phyloP scores from a whole-genome alignment of 2,329 filamentous ascomycete genomes.

The Taxawa tesnikishii region DNA sequence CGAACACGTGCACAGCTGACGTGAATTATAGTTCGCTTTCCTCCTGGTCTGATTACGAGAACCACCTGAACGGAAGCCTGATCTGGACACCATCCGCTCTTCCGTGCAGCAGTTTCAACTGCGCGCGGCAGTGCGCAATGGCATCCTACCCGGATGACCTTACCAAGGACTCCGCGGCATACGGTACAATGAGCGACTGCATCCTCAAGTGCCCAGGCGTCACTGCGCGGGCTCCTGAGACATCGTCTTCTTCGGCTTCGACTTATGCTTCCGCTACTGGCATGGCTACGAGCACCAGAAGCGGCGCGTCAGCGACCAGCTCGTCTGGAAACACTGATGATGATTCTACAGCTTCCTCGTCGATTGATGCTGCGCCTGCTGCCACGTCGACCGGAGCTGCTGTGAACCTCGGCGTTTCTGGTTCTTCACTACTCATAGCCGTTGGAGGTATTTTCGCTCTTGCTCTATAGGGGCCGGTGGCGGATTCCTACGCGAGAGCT shows the following conservation, averaged over 20 bases:
- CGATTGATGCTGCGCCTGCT: no score
- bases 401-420: no score
- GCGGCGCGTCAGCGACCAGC: no score
- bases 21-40: conserved; percentile 2
- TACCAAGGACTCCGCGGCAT: conserved; percentile 11
- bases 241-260: background rate
- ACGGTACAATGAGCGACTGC: conserved; percentile 15
- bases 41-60: conserved; percentile 15
- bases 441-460: no score
- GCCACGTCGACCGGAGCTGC: no score
- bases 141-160: conserved; percentile 15
- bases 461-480: no score
- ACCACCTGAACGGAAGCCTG: conserved; percentile 14
- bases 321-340: no score
- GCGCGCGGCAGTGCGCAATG: conserved; percentile 17
- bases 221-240: conserved; percentile 7
- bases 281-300: background rate
- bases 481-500: no score
- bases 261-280: background rate
- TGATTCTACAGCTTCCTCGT: no score
- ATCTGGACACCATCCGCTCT: conserved; percentile 18
- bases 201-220: conserved; percentile 18
- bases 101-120: conserved; percentile 16
- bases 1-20: no score
- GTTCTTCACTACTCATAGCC: no score